Evolutionary conservation across 768 basidiomycete species (phyloP).

Genomic region (Chalciporus pseudorubinellus): DNA sequence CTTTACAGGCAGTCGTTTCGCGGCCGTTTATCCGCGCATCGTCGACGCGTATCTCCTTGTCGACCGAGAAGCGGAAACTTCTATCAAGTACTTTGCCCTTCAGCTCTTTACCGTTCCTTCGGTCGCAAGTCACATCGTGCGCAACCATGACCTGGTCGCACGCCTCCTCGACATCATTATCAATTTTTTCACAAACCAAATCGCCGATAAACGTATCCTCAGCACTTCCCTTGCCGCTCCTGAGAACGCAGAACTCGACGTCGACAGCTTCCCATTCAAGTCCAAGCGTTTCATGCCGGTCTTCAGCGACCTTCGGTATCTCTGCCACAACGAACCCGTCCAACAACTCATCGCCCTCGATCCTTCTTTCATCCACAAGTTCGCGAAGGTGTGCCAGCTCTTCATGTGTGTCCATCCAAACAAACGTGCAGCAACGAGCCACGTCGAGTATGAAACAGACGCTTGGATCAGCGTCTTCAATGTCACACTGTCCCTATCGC

Average conservation of each 20-base stretch:
- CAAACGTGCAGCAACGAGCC: slow-evolving; percentile 73
- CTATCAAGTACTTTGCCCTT: slow-evolving; percentile 89
- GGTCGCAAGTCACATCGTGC: slow-evolving; percentile 75
- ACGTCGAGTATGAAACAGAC: slow-evolving; percentile 96
- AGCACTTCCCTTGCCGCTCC: slow-evolving; percentile 21
- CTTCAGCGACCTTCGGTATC: slow-evolving; percentile 85
- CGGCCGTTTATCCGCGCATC: slow-evolving; percentile 79
- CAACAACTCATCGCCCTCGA: slow-evolving; percentile 74
- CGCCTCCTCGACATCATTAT: slow-evolving; percentile 81
- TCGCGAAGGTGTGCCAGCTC: slow-evolving; percentile 76
- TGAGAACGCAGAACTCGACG: slow-evolving; percentile 51
- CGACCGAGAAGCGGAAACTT: slow-evolving; percentile 93
- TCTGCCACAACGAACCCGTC: slow-evolving; percentile 78
- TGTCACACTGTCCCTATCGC: slow-evolving; percentile 84
- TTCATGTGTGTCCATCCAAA: slow-evolving; percentile 96
- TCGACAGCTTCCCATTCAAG: slow-evolving; percentile 85
- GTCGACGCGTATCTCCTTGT: slow-evolving; percentile 90
- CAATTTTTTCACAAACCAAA: slow-evolving; percentile 92
- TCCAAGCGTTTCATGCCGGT: slow-evolving; percentile 96
- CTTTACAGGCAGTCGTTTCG: slow-evolving; percentile 72
- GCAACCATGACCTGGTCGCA: slow-evolving; percentile 67
- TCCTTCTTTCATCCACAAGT: slow-evolving; percentile 63
- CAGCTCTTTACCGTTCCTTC: slow-evolving; percentile 93
- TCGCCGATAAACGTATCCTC: slow-evolving; percentile 66
- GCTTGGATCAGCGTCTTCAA: slow-evolving; percentile 97